Percentiles rank a stretch among this genome's conserved stretches.
phyloP scores from a whole-genome alignment of 1,139 yeast genomes.

The Yamadazyma jaroonii region DNA sequence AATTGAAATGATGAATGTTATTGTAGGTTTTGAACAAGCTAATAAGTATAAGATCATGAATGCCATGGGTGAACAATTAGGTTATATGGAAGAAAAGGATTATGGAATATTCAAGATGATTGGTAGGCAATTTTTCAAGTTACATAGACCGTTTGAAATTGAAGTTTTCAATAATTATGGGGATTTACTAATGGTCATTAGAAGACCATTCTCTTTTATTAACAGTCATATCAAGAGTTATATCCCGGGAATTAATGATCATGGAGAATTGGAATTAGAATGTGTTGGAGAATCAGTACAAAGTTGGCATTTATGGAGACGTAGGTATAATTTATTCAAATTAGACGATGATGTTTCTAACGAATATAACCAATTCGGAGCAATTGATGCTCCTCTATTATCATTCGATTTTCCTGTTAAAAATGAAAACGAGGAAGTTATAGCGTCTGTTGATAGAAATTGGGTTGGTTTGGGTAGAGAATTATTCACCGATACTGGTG shows the following conservation, averaged over 20 bases:
- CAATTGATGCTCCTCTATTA: conserved; percentile 81
- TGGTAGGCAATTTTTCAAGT: conserved; percentile 74
- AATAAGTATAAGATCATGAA: conserved; percentile 76
- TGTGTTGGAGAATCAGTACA: conserved; percentile 83
- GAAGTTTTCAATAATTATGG: conserved; percentile 76
- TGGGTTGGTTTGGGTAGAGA: conserved; percentile 96
- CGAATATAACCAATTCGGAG: conserved; percentile 71
- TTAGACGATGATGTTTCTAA: conserved; percentile 44
- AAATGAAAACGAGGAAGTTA: conserved; percentile 54
- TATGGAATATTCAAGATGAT: conserved; percentile 65
- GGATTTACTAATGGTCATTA: conserved; percentile 63
- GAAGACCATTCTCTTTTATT: conserved; percentile 81
- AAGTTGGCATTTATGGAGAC: conserved; percentile 92
- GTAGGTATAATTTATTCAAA: conserved; percentile 76
- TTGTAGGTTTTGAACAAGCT: conserved; percentile 89
- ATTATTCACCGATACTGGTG: conserved; percentile 91
- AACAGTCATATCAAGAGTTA: conserved; percentile 81
- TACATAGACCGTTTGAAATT: conserved; percentile 85
- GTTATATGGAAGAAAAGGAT: conserved; percentile 80
- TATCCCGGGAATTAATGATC: conserved; percentile 51
- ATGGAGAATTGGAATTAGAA: conserved; percentile 41
- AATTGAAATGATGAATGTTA: conserved; percentile 81
- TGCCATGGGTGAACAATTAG: conserved; percentile 69
- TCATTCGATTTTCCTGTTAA: conserved; percentile 81
- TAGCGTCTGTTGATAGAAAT: conserved; percentile 82